Conservation (phyloP, 495 filamentous ascomycete species). For the Penicillium subrubescens region DNA sequence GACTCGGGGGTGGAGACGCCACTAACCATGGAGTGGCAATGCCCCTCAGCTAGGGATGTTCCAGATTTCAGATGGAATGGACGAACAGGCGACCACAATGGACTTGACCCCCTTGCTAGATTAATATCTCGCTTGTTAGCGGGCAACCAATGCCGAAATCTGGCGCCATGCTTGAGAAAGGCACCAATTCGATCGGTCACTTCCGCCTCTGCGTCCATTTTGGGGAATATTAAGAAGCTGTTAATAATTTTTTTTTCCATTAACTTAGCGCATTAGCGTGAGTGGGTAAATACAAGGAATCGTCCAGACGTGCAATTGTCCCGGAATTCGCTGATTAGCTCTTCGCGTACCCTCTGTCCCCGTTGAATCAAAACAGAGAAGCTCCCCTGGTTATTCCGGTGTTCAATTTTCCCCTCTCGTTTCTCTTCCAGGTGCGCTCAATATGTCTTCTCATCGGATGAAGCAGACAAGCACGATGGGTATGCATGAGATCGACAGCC, state of each 20-base stretch:
- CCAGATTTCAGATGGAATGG: not conserved
- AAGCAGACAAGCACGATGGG: conserved; percentile 16
- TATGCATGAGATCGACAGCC: conserved; percentile 15
- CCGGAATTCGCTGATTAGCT: conserved; percentile 6
- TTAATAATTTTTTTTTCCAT: not conserved
- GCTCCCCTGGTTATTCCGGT: not conserved
- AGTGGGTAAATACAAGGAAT: not conserved
- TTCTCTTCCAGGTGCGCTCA: not conserved
- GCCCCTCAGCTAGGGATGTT: not conserved
- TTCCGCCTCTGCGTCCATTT: not conserved
- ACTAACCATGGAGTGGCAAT: conserved; percentile 1
- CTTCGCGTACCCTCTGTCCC: not conserved
- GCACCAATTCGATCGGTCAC: not conserved
- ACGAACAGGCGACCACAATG: not conserved
- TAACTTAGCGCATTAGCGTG: not conserved
- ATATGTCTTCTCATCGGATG: conserved; percentile 17
- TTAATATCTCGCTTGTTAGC: not conserved
- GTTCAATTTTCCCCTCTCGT: not conserved
- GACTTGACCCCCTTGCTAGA: not conserved
- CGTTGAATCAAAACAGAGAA: not conserved
- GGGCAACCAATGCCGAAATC: not conserved
- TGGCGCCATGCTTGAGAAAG: not conserved
- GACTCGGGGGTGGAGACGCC: not conserved
- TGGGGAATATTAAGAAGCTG: not conserved
- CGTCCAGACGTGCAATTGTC: not conserved